These are phyloP conservation scores for Sphaerosporella brunnea DNA, from an alignment of 495 filamentous ascomycete species.

Conservation along the genomic window DNA sequence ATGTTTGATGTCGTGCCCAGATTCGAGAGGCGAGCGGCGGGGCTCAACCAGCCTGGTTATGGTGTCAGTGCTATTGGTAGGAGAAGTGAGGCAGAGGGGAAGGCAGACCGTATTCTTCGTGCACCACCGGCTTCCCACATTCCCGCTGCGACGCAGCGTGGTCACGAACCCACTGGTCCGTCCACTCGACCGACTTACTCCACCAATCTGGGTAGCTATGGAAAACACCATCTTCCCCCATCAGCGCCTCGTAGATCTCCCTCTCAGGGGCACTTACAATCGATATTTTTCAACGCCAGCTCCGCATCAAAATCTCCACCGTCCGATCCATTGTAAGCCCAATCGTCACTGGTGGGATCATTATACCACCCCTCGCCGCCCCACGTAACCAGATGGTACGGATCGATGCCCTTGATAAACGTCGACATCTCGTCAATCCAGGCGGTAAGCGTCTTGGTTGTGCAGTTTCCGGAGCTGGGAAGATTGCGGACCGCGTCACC, in stretches of 20 bases:
- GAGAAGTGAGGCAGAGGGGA: too few species aligned
- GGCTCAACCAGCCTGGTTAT: constrained; percentile 24
- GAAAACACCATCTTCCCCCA: constrained; percentile 38
- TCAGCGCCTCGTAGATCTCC: too few species aligned
- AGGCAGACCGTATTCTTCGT: constrained; percentile 47
- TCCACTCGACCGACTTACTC: constrained; percentile 29
- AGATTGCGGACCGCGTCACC: constrained; percentile 31
- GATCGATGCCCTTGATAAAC: constrained; percentile 36
- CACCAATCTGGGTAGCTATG: constrained; percentile 45
- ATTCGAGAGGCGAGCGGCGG: constrained; percentile 28
- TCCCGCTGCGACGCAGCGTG: constrained; percentile 39
- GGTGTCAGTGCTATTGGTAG: neutral
- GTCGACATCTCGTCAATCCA: constrained; percentile 34
- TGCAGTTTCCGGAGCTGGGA: constrained; percentile 26
- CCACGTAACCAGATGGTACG: constrained; percentile 35
- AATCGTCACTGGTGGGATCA: constrained; percentile 32
- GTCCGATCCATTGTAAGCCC: constrained; percentile 41
- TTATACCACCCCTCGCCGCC: constrained; percentile 37
- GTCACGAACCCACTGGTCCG: constrained; percentile 40
- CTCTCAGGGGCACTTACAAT: constrained; percentile 53
- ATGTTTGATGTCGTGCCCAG: constrained; percentile 21
- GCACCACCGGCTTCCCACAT: constrained; percentile 46
- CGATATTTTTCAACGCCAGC: constrained; percentile 38
- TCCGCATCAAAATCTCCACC: constrained; percentile 48
- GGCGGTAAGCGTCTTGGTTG: constrained; percentile 27